A percentile compares a stretch with the other conserved stretches of the same genome.
phyloP scores from a whole-genome alignment of 2,329 filamentous ascomycete genomes.

The Cercospora janseana region DNA sequence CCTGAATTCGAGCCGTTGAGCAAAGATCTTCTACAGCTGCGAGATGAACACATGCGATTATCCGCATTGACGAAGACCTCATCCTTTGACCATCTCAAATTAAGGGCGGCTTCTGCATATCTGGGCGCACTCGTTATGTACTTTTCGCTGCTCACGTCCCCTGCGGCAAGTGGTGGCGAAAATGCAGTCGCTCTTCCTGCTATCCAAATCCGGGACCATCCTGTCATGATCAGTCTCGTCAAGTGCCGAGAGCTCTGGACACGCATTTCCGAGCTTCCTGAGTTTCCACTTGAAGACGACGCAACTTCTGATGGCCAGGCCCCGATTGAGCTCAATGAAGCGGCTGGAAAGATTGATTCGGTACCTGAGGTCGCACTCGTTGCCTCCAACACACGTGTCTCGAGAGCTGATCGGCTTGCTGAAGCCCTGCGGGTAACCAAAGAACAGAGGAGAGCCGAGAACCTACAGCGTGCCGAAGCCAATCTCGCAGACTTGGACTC shows the following conservation, averaged over 20 bases:
- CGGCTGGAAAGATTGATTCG: conserved; percentile 13
- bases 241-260: conserved; percentile 80
- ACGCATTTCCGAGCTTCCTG: conserved; percentile 62
- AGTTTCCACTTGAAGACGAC: conserved; percentile 7
- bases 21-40: conserved; percentile 73
- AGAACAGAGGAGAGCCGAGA: conserved; percentile 54
- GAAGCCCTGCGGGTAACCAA: conserved; percentile 55
- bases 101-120: conserved; percentile 80
- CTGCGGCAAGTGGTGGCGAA: conserved; percentile 57
- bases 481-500: conserved; percentile 70
- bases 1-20: conserved; percentile 88
- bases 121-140: conserved; percentile 87
- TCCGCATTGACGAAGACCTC: conserved; percentile 14
- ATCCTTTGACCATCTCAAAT: conserved; percentile 56
- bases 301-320: background rate
- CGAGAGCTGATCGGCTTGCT: conserved; percentile 51
- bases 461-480: conserved; percentile 60
- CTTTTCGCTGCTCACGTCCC: conserved; percentile 86
- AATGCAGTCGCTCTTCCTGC: conserved; percentile 64
- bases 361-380: conserved; percentile 12
- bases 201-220: conserved; percentile 79
- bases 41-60: conserved; percentile 40
- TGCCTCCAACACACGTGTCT: conserved; percentile 45
- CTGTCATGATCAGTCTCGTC: conserved; percentile 82
- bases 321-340: conserved; percentile 12